Evolutionary conservation across 2,329 filamentous ascomycete species (phyloP).

Genomic region (Calonectria leucothoes): DNA sequence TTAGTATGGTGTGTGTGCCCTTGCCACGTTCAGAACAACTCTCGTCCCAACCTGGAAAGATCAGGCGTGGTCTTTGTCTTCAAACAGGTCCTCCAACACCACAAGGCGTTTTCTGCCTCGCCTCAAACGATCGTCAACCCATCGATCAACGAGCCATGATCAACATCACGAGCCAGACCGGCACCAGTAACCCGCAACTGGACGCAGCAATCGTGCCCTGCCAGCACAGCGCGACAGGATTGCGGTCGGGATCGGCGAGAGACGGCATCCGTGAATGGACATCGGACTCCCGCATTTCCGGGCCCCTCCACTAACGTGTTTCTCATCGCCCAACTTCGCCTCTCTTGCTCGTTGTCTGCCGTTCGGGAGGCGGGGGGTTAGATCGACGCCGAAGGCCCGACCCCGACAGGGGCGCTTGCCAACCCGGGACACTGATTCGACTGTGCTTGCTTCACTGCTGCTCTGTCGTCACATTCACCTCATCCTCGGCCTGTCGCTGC

Average conservation of each 20-base stretch:
- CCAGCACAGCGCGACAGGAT: not conserved
- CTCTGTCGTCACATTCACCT: constrained; percentile 21
- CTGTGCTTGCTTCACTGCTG: not conserved
- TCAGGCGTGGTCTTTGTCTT: constrained; percentile 7
- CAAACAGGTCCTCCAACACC: not conserved
- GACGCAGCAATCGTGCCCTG: not conserved
- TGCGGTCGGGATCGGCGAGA: not conserved
- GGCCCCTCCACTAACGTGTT: not conserved
- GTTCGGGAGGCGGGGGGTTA: constrained; percentile 14
- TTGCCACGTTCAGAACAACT: constrained; percentile 17
- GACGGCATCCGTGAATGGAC: not conserved
- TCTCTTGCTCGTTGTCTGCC: not conserved
- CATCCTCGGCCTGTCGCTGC: constrained; percentile 11
- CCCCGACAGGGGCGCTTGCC: constrained; percentile 2
- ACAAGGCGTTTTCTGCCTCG: not conserved
- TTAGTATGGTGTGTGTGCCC: constrained; percentile 18
- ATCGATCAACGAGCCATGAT: not conserved
- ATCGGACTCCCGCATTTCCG: constrained; percentile 10
- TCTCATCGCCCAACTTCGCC: constrained; percentile 21
- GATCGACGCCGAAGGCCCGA: constrained; percentile 22
- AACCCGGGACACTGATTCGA: not conserved
- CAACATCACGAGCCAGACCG: not conserved
- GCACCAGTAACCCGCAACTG: not conserved
- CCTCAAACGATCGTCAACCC: not conserved
- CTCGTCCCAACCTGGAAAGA: constrained; percentile 29